Evolutionary conservation across 345 rosid species (phyloP).

Genomic region (Aquilaria malaccensis): DNA sequence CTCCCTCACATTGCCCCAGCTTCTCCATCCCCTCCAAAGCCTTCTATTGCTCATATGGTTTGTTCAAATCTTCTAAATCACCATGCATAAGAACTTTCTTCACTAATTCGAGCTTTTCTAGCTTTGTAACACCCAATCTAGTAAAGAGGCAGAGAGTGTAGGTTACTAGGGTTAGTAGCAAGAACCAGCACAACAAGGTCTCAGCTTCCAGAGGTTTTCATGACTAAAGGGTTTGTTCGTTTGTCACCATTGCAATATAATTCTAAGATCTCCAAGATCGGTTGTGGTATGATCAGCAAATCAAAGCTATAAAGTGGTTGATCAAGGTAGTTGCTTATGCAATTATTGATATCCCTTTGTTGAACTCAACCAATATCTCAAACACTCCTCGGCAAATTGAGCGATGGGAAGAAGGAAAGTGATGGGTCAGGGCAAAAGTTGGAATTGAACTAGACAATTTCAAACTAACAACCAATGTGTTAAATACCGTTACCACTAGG

Average conservation of each 20-base stretch:
- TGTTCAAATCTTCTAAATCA: too few species aligned
- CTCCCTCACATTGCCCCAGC: too few species aligned
- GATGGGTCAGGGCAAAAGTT: constrained; percentile 33
- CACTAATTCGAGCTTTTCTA: too few species aligned
- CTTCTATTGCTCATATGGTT: too few species aligned
- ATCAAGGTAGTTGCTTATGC: constrained; percentile 79
- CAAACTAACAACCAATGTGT: constrained; percentile 4
- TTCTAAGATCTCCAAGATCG: constrained; percentile 95
- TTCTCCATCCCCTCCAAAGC: too few species aligned
- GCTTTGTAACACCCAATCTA: too few species aligned
- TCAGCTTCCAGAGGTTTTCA: constrained; percentile 87
- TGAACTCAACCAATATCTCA: constrained; percentile 45
- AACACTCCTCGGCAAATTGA: constrained; percentile 47
- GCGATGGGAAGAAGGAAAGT: constrained; percentile 46
- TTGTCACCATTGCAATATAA: constrained; percentile 84
- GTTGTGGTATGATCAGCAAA: constrained; percentile 89
- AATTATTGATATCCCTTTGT: constrained; percentile 82
- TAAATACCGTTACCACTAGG: too few species aligned
- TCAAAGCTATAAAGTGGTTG: constrained; percentile 94
- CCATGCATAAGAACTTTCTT: too few species aligned
- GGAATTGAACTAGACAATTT: constrained; percentile 47
- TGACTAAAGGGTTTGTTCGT: constrained; percentile 83
- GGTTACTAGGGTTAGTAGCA: constrained; percentile 95
- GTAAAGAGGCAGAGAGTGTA: too few species aligned
- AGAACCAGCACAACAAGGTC: constrained; percentile 96